phyloP scores from a whole-genome alignment of 177 flowering plant genomes.

The Telopea speciosissima region DNA sequence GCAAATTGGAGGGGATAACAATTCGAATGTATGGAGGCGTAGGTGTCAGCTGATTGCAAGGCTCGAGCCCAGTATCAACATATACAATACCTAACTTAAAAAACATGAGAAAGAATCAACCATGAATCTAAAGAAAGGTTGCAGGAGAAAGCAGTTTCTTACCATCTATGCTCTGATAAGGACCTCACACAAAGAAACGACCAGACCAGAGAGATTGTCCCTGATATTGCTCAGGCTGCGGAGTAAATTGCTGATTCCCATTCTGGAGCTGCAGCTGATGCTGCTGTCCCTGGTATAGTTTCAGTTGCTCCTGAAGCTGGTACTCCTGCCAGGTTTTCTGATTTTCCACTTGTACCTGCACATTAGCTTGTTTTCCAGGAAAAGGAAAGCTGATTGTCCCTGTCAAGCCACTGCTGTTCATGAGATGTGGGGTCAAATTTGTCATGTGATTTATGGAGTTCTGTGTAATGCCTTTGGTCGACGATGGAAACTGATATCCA shows the following conservation, averaged over 20 bases:
- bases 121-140: background rate
- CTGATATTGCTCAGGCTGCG: conserved; percentile 59
- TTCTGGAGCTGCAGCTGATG: conserved; percentile 43
- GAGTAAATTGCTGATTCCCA: conserved; percentile 40
- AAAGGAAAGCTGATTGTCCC: conserved; percentile 63
- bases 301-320: conserved; percentile 40
- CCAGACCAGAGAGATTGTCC: conserved; percentile 70
- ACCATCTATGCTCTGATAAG: conserved; percentile 34
- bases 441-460: conserved; percentile 27
- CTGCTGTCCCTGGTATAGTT: conserved; percentile 44
- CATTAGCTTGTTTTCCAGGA: conserved; percentile 67
- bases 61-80: no score
- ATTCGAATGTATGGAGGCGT: no score
- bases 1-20: no score
- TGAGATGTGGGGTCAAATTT: conserved; percentile 21
- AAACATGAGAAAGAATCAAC: no score
- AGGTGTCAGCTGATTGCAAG: no score
- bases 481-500: conserved; percentile 61
- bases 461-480: conserved; percentile 23
- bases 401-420: conserved; percentile 29
- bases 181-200: conserved; percentile 72
- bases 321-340: conserved; percentile 43
- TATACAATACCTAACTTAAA: no score
- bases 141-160: conserved; percentile 14
- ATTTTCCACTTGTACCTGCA: conserved; percentile 41